Evolutionary conservation across 2,329 filamentous ascomycete genomes (phyloP), one percentile per base, ranked within the genome.

Genomic region (Corynespora cassiicola): DNA sequence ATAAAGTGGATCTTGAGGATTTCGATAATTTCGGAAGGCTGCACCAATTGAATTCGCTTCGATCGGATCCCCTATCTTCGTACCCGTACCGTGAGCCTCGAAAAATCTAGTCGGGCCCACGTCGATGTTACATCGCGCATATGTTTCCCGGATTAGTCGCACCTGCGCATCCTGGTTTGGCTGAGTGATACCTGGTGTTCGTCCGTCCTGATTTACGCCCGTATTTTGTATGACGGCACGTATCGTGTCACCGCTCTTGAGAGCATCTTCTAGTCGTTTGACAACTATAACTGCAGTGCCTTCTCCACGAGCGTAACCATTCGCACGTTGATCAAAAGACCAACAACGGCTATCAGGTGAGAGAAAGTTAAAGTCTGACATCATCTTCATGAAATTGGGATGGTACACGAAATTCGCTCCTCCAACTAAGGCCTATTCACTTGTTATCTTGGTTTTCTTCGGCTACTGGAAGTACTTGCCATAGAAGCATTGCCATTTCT

Each of bases 91-190:
- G 17, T 47, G 43, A 12, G 43, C 44, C 15, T 54, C 48, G n/a
- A 50, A 39, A 15, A 44, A 52, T 11, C 38, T 25, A 2, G 49
- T 50, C 11, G 29, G 19, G 6, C 21, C 27, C 11, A 30, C 21
- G 11, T 31, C 6, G 1, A 47, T 26, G 4, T 37, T 39, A 1
- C 34, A 41, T 28, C 16, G 24, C 5, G 19, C 14, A 35, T 50
- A 50, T 1, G 40, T 36, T 5, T 39, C n/a, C 1, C 33, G 32
- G 14, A 71, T 70, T 9, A 71, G 47, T 5, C 46, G 24, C 7
- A 50, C 56, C 41, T 72, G 70, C 9, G 65, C 63, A 14, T 58
- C 54, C 4, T 48, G 36, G 22, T 57, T 68, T 5, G 66, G 66
- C 9, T 55, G 47, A 1, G 63, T 64, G 27, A 72, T 61, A 7